These are phyloP conservation scores for Fraxinus quadrangulata DNA, from an alignment of 257 asterid species.

Conservation along the genomic window DNA sequence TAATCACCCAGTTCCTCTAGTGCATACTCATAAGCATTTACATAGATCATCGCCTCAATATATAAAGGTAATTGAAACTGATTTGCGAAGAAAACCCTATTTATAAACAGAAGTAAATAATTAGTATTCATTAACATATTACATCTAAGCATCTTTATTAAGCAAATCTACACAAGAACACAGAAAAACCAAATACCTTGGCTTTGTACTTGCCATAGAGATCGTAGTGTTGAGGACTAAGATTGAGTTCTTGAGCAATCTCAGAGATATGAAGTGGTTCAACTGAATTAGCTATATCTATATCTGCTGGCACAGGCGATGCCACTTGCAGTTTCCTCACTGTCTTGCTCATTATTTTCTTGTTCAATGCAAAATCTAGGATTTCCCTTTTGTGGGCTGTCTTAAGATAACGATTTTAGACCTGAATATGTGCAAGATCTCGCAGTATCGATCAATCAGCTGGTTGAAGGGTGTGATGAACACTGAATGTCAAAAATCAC, in stretches of 20 bases:
- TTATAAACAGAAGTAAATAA: neutral
- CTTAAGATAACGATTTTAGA: neutral
- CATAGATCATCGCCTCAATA: neutral
- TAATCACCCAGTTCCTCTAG: neutral
- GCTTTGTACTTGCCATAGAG: conserved; percentile 91
- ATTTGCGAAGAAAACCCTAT: neutral
- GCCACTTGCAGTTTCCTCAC: conserved; percentile 66
- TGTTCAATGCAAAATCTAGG: neutral
- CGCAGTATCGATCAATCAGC: neutral
- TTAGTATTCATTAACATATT: neutral
- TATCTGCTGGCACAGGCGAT: conserved; percentile 92
- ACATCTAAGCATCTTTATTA: neutral
- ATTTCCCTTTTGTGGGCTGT: conserved; percentile 1
- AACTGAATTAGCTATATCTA: conserved; percentile 91
- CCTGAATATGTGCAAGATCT: neutral
- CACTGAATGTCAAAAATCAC: neutral
- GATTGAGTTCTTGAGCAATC: conserved; percentile 77
- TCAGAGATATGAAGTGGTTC: conserved; percentile 79
- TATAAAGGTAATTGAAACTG: neutral
- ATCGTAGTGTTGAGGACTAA: conserved; percentile 70
- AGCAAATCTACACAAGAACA: neutral
- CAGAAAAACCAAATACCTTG: conserved; percentile 48
- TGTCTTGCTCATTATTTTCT: conserved; percentile 62
- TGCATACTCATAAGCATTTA: neutral
- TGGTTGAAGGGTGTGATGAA: neutral